Evolutionary conservation across 2,329 filamentous ascomycete genomes (phyloP), one percentile per base, ranked within the genome.

Genomic region (Ascomycota sp.): DNA sequence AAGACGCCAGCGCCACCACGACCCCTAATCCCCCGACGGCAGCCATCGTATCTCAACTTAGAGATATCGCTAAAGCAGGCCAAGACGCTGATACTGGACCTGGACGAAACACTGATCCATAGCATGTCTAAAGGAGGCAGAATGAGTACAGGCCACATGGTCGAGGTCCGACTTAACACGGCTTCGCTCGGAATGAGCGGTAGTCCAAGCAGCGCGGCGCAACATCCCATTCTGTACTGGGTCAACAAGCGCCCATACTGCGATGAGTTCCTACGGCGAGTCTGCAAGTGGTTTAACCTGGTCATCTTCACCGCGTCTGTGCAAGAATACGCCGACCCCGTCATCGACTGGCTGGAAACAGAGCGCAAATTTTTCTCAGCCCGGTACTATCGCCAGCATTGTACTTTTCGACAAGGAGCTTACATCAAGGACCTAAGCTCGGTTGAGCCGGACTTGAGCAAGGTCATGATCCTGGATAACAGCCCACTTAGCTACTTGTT

Each of bases 391-490:
- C 72, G 89, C 36, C 89, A 98, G 53, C 86, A 98, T 55, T 98
- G 89, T 61, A 95, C 89, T 16, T 83, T 82, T 50, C 70, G 89
- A 35, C 89, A 93, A 45, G 86, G 86, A 33, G 84, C 86, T 26
- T 98, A 93, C 50, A 95, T 98, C 62, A 98, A 98, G 55, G 89
- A 98, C 56, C 62, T 98, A 36, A 89, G 82, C 52, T 81, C 82
- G 36, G 83, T 98, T 30, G 89, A 98, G 62, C 84, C 89, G 12
- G 89, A 98, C 53, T 61, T 98, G 48, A 93, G 84, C 58, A 91
- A 83, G 57, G 89, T 98, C 39, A 92, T 95, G 78, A 98, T 98
- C 52, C 63, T 98, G 55, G 89, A 98, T 59, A 98, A 98, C 51
- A 93, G 83, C 54, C 89, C 89, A 36, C 71, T 93, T 62, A 93